Evolutionary conservation across 1,139 yeast genomes (phyloP).

Genomic region (Magnusiomyces paraingens): DNA sequence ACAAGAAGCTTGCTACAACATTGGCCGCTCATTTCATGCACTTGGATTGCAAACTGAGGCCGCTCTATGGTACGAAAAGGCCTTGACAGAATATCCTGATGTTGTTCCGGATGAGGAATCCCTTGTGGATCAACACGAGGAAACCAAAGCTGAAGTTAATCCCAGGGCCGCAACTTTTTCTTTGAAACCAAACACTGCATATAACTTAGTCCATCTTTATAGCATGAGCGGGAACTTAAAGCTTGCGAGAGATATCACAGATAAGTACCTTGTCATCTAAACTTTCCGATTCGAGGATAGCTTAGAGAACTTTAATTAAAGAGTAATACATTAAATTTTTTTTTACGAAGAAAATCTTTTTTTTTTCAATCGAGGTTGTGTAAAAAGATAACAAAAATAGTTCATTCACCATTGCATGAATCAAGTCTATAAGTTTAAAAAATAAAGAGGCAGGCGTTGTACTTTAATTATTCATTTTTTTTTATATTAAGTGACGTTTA

Average conservation of each 20-base stretch:
- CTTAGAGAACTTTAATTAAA: not conserved
- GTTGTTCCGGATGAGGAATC: conserved; percentile 12
- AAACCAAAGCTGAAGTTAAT: not conserved
- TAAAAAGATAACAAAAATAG: too few relatives aligned
- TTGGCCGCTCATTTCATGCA: conserved; percentile 81
- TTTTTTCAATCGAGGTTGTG: not conserved
- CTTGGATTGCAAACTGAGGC: conserved; percentile 73
- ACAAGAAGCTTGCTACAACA: conserved; percentile 77
- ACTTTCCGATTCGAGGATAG: not conserved
- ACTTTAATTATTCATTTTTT: too few relatives aligned
- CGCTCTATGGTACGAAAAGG: conserved; percentile 61
- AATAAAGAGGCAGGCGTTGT: too few relatives aligned
- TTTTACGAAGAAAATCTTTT: not conserved
- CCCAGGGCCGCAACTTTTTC: conserved; percentile 41
- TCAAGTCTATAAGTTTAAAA: too few relatives aligned
- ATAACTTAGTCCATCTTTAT: conserved; percentile 71
- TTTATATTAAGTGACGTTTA: too few relatives aligned
- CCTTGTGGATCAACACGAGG: not conserved
- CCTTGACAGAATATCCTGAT: conserved; percentile 37
- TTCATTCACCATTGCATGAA: too few relatives aligned
- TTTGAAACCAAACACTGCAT: conserved; percentile 73
- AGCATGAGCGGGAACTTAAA: conserved; percentile 64
- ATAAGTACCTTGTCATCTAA: conserved; percentile 45
- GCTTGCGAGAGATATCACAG: conserved; percentile 58
- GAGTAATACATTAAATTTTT: not conserved